phyloP scores from a whole-genome alignment of 2,329 filamentous ascomycete species.

The Onygenales sp. region DNA sequence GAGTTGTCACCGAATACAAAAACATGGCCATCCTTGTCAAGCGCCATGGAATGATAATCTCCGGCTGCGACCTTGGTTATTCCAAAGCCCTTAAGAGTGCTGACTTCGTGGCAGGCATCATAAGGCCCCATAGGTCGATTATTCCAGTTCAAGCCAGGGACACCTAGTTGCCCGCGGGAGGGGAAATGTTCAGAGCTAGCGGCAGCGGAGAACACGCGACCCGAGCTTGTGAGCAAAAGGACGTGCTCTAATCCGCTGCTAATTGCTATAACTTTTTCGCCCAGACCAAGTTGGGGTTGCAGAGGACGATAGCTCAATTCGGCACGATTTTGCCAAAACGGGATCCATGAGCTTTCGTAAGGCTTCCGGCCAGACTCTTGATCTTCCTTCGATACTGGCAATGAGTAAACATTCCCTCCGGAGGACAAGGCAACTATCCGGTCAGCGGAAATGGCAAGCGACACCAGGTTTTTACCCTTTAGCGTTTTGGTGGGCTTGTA shows the following conservation, averaged over 20 bases:
- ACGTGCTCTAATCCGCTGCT: constrained; percentile 76
- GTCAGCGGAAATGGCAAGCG: constrained; percentile 69
- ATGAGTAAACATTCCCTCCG: constrained; percentile 70
- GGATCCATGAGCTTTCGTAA: constrained; percentile 60
- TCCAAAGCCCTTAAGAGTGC: constrained; percentile 58
- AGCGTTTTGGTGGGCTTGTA: constrained; percentile 62
- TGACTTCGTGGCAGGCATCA: constrained; percentile 74
- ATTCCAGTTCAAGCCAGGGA: constrained; percentile 72
- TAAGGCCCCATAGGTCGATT: constrained; percentile 68
- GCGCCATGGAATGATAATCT: constrained; percentile 73
- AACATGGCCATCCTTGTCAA: constrained; percentile 65
- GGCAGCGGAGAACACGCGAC: constrained; percentile 82
- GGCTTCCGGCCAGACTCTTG: constrained; percentile 57
- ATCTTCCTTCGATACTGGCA: constrained; percentile 67
- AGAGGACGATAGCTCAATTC: constrained; percentile 63
- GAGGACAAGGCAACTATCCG: constrained; percentile 71
- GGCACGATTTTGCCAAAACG: constrained; percentile 56
- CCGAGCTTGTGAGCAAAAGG: constrained; percentile 71
- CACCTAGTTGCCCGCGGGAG: constrained; percentile 72
- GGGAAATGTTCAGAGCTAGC: constrained; percentile 71
- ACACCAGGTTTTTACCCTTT: constrained; percentile 68
- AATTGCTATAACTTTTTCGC: constrained; percentile 66
- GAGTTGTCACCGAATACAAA: constrained; percentile 90
- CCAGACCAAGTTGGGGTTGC: constrained; percentile 56
- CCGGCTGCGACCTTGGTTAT: constrained; percentile 70